Conservation (phyloP, 1,284 basidiomycete species). For the Fistulinella cinereoalba region DNA sequence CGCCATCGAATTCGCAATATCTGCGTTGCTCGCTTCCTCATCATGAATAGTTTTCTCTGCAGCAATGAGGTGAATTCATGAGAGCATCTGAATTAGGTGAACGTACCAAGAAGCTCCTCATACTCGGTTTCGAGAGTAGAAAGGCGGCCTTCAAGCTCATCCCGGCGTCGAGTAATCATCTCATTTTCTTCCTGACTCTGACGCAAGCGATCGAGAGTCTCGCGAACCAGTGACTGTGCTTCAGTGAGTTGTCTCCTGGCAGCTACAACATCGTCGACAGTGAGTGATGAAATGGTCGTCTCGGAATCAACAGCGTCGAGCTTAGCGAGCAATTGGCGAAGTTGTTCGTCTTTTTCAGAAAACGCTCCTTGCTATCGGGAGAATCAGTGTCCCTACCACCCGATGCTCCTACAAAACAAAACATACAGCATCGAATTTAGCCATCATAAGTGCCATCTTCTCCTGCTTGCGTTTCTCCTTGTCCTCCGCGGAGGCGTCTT, state of each 20-base stretch:
- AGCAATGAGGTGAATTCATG: conserved; percentile 11
- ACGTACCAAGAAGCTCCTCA: conserved; percentile 88
- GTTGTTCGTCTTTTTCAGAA: conserved; percentile 91
- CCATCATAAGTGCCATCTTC: conserved; percentile 99
- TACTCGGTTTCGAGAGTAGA: conserved; percentile 87
- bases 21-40: conserved; percentile 77
- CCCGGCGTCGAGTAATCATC: conserved; percentile 76
- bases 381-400: conserved; percentile 9
- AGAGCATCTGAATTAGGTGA: conserved; percentile 7
- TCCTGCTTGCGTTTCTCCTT: conserved; percentile 99
- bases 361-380: conserved; percentile 70
- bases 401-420: conserved; percentile 2
- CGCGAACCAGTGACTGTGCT: conserved; percentile 81
- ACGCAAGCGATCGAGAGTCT: conserved; percentile 87
- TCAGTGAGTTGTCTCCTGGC: conserved; percentile 88
- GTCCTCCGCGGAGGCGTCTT: conserved; percentile 86
- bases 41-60: conserved; percentile 83
- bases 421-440: conserved; percentile 90
- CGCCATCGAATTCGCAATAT: conserved; percentile 77
- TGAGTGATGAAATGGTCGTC: conserved; percentile 53
- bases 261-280: conserved; percentile 74
- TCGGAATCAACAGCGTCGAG: conserved; percentile 75
- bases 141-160: conserved; percentile 86
- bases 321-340: conserved; percentile 80
- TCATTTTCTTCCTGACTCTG: conserved; percentile 93